Evolutionary conservation across 306 rosid species (phyloP).

Genomic region (Vigna hirtella): DNA sequence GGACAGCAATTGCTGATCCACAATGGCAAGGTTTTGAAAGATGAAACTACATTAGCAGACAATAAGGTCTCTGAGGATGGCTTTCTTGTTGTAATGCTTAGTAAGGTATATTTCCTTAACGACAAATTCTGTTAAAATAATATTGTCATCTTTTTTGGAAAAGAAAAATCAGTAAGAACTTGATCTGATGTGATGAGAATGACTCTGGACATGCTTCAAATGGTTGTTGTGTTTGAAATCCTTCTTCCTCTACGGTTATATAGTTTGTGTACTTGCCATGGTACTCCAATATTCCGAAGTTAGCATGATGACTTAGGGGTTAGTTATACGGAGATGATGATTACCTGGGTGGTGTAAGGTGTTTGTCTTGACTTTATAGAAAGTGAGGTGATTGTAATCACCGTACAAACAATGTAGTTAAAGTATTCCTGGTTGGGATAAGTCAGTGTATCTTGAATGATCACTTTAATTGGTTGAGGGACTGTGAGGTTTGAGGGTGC

Average conservation of each 20-base stretch:
- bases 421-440: neutral
- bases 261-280: neutral
- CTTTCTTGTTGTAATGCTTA: slow-evolving; percentile 95
- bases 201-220: neutral
- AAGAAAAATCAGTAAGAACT: neutral
- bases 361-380: neutral
- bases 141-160: neutral
- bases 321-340: neutral
- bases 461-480: neutral
- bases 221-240: neutral
- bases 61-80: slow-evolving; percentile 87
- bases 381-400: neutral
- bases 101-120: slow-evolving; percentile 65
- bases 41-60: slow-evolving; percentile 78
- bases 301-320: neutral
- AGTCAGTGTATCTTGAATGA: neutral
- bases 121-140: neutral
- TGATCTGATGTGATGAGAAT: neutral
- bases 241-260: neutral
- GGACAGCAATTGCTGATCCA: slow-evolving; percentile 91
- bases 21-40: slow-evolving; percentile 92
- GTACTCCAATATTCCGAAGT: neutral
- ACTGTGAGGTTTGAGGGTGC: neutral
- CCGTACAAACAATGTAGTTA: neutral
- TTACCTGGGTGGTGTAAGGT: neutral